A percentile compares a stretch with the other conserved stretches of the same genome.
These are phyloP conservation scores for Fusarium chlamydosporum DNA, from an alignment of 2,329 filamentous ascomycete species.

Conservation along the genomic window DNA sequence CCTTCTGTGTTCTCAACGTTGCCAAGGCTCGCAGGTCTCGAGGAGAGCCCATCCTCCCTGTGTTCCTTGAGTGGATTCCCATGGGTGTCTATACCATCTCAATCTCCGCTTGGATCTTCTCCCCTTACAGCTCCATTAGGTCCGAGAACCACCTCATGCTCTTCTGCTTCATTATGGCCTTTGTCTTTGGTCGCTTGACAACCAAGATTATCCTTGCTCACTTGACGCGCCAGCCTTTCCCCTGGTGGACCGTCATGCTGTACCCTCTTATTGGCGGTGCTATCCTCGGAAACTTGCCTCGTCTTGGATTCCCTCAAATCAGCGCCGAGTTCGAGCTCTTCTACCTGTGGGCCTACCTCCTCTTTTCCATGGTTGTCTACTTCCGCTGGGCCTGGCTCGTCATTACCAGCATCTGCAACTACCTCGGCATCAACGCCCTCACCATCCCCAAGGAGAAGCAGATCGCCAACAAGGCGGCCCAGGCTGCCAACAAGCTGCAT, in stretches of 20 bases:
- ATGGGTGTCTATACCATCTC: constrained; percentile 84
- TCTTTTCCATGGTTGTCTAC: constrained; percentile 88
- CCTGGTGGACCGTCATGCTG: constrained; percentile 95
- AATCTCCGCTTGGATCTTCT: constrained; percentile 88
- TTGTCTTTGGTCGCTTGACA: constrained; percentile 97
- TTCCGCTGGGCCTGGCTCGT: constrained; percentile 94
- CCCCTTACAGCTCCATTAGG: constrained; percentile 86
- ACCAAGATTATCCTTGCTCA: constrained; percentile 99
- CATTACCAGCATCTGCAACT: constrained; percentile 90
- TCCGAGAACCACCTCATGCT: constrained; percentile 88
- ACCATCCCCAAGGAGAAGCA: constrained; percentile 81
- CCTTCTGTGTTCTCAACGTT: constrained; percentile 91
- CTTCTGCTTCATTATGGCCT: constrained; percentile 94
- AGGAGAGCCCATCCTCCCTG: constrained; percentile 80
- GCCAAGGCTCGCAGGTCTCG: constrained; percentile 79
- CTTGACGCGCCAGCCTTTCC: constrained; percentile 92
- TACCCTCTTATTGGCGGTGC: constrained; percentile 89
- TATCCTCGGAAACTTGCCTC: constrained; percentile 84
- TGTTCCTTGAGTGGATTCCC: constrained; percentile 94
- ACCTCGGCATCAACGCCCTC: constrained; percentile 92
- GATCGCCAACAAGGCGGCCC: constrained; percentile 65
- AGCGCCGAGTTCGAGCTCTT: constrained; percentile 76
- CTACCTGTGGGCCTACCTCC: constrained; percentile 88
- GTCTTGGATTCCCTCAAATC: constrained; percentile 77
- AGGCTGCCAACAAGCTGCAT: constrained; percentile 56